Evolutionary conservation across 2,329 filamentous ascomycete genomes (phyloP), one percentile per base, ranked within the genome.

Genomic region (Seiridium cupressi): DNA sequence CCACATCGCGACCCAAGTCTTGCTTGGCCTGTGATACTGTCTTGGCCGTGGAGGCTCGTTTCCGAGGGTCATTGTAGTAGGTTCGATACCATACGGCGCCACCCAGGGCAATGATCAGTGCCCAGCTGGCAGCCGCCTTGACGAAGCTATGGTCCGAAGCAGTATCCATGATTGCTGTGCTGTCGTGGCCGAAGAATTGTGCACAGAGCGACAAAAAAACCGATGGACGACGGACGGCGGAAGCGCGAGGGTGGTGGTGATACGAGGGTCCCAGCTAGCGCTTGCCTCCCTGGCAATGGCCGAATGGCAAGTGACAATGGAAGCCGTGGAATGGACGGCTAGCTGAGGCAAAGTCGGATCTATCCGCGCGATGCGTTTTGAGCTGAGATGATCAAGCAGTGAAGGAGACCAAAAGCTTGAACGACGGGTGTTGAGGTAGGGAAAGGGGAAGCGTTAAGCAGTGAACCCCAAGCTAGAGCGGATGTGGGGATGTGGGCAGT

Each of bases 61-160:
- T 40, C 32, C 38, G 35, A 35, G 32, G 34, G 44, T 46, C 44
- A 5, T 51, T 36, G 32, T 10, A 11, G 32, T 58, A 34, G 3
- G n/a, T 18, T 10, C 32, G 34, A 42, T 10, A 51, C n/a, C 47
- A 51, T 58, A 68, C 73, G 46, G 67, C 63, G 54, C 67, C 73
- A 44, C 65, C 64, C 47, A 71, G 58, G 13, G 68, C 66, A 34
- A 74, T 53, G 51, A 77, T 65, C 42, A 70, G 66, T 55, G 67
- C 70, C 70, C 71, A 77, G 60, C 75, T 74, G 62, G 70, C 73
- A 64, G 73, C 68, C 58, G 75, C 76, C 66, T 69, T 72, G 49
- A 66, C 55, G 53, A 65, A 64, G 34, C 68, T 72, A 59, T 66
- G 63, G 58, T 63, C 65, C 35, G 66, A 66, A 42, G 62, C 62